phyloP scores from a whole-genome alignment of 345 rosid species.

The Fremontodendron californicum region DNA sequence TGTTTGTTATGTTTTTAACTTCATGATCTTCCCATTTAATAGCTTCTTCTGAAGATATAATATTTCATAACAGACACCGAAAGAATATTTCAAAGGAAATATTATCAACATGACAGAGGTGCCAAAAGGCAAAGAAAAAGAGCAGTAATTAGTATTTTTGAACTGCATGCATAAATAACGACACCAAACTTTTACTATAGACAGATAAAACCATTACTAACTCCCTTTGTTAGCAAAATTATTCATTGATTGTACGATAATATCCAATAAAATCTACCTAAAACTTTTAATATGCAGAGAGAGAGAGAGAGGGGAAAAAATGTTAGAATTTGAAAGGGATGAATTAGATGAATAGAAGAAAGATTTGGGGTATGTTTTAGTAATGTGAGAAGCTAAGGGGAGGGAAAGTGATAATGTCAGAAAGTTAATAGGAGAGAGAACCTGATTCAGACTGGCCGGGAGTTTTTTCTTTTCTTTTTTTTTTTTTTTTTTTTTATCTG shows the following conservation, averaged over 20 bases:
- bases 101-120: too few relatives aligned
- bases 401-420: not conserved
- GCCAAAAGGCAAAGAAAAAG: not conserved
- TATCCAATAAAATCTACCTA: not conserved
- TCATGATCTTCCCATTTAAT: not conserved
- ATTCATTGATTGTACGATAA: not conserved
- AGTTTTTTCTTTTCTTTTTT: not conserved
- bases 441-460: not conserved
- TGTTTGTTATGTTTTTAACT: not conserved
- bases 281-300: too few relatives aligned
- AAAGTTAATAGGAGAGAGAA: not conserved
- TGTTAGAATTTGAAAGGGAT: too few relatives aligned
- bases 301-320: too few relatives aligned
- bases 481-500: not conserved
- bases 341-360: too few relatives aligned
- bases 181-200: not conserved
- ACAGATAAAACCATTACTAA: not conserved
- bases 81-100: not conserved
- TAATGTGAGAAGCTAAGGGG: not conserved
- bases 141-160: not conserved
- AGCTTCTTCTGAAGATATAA: not conserved
- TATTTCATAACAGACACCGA: not conserved
- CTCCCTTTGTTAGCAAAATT: not conserved
- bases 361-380: not conserved
- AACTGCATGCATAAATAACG: not conserved